A percentile compares a stretch with the other conserved stretches of the same genome.
phyloP scores from a whole-genome alignment of 192 early-diverging fungal species.

The Entrophospora sp. region DNA sequence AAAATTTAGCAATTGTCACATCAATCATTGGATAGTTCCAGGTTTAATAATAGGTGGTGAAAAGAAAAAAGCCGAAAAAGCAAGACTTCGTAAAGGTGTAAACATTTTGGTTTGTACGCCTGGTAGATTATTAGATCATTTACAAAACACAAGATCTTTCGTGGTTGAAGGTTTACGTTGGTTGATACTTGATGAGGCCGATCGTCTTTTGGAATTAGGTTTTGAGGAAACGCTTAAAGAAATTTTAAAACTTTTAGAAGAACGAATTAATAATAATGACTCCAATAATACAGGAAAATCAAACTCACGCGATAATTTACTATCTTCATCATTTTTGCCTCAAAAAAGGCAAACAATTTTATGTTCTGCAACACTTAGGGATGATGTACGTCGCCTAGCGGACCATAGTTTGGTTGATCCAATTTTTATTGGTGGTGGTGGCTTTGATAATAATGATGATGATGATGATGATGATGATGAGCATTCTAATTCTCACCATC shows the following conservation, averaged over 20 bases:
- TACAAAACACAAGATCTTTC: constrained; percentile 80
- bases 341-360: constrained; percentile 62
- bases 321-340: constrained; percentile 40
- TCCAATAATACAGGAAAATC: constrained; percentile 23
- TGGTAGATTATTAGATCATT: constrained; percentile 84
- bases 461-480: constrained; percentile 22
- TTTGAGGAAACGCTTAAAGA: constrained; percentile 71
- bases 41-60: constrained; percentile 78
- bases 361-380: constrained; percentile 89
- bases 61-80: constrained; percentile 73
- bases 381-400: constrained; percentile 75
- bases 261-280: constrained; percentile 32
- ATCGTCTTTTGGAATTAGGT: constrained; percentile 90
- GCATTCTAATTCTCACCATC: constrained; percentile 24
- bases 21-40: constrained; percentile 71
- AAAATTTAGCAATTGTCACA: constrained; percentile 30
- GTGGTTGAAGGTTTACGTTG: constrained; percentile 77
- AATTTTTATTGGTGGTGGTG: constrained; percentile 69
- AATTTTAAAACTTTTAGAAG: constrained; percentile 58
- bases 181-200: constrained; percentile 97
- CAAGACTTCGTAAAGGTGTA: constrained; percentile 74
- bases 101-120: constrained; percentile 91
- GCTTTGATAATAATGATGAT: constrained; percentile 35
- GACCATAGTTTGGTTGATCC: constrained; percentile 71
- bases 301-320: no score